Conservation (phyloP, 495 filamentous ascomycete genomes). For the Talaromyces liani region DNA sequence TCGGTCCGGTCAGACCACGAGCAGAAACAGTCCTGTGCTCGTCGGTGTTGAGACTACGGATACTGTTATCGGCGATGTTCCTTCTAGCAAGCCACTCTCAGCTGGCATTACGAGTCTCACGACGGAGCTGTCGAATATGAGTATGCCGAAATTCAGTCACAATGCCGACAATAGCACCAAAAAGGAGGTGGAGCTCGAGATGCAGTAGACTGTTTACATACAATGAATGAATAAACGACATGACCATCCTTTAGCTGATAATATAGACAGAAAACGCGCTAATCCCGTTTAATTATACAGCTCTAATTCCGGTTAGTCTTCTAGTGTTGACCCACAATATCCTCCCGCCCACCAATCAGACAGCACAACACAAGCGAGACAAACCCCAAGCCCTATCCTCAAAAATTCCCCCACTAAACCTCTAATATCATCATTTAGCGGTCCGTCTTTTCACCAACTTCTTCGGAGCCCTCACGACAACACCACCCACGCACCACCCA, state of each 20-base stretch:
- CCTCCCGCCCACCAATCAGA: neutral
- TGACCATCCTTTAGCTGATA: neutral
- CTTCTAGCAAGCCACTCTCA: constrained; percentile 20
- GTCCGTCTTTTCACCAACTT: constrained; percentile 10
- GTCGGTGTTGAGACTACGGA: constrained; percentile 43
- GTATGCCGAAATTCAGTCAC: constrained; percentile 23
- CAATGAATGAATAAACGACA: neutral
- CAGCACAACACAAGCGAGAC: constrained; percentile 29
- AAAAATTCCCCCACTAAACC: constrained; percentile 39
- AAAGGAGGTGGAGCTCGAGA: constrained; percentile 40
- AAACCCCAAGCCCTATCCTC: constrained; percentile 37
- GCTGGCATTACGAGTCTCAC: constrained; percentile 30
- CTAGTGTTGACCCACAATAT: neutral
- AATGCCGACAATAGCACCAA: constrained; percentile 13
- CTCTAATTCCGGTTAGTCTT: neutral
- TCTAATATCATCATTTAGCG: constrained; percentile 11
- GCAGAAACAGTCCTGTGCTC: constrained; percentile 26
- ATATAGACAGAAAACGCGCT: neutral
- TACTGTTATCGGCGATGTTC: constrained; percentile 20
- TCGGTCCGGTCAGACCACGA: constrained; percentile 11
- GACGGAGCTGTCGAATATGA: constrained; percentile 34
- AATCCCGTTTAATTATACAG: neutral
- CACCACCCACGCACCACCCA: constrained; percentile 3
- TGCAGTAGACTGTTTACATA: constrained; percentile 26
- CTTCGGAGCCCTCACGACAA: constrained; percentile 1